Evolutionary conservation across 371 early-diverging fungal species (phyloP).

Genomic region (Rhizopus sp.): DNA sequence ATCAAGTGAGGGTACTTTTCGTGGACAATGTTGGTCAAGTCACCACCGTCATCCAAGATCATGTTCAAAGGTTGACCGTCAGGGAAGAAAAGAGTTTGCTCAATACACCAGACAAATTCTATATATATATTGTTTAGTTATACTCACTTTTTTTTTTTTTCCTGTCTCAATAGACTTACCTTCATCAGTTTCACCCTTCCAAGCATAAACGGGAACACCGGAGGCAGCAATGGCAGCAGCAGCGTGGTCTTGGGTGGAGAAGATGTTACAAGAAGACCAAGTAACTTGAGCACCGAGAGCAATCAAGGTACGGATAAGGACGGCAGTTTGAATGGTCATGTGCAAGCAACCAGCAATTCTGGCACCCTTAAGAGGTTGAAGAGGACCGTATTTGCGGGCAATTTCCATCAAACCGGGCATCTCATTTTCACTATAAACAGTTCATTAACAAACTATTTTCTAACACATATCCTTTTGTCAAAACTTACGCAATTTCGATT

Average conservation of each 20-base stretch:
- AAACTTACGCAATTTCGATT: slow-evolving; percentile 50
- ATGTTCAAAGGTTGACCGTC: slow-evolving; percentile 95
- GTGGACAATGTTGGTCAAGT: slow-evolving; percentile 96
- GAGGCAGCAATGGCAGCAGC: slow-evolving; percentile 87
- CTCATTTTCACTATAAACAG: slow-evolving; percentile 92
- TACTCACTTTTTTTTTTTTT: slow-evolving; percentile 36
- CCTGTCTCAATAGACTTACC: slow-evolving; percentile 12
- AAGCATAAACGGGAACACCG: slow-evolving; percentile 87
- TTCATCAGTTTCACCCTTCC: slow-evolving; percentile 98
- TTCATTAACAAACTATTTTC: no score
- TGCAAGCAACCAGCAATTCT: slow-evolving; percentile 98
- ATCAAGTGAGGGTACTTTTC: slow-evolving; percentile 90
- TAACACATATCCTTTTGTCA: neutral
- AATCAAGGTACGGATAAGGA: slow-evolving; percentile 96
- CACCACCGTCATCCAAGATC: slow-evolving; percentile 99
- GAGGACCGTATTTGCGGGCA: slow-evolving; percentile 89
- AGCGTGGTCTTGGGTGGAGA: slow-evolving; percentile 98
- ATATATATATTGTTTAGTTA: slow-evolving; percentile 19
- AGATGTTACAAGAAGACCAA: slow-evolving; percentile 99
- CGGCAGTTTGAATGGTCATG: slow-evolving; percentile 99
- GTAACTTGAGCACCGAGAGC: slow-evolving; percentile 97
- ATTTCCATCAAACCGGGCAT: slow-evolving; percentile 98
- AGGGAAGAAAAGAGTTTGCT: slow-evolving; percentile 95
- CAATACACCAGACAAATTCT: slow-evolving; percentile 99
- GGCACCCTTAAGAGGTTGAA: slow-evolving; percentile 94